Evolutionary conservation across 1,284 basidiomycete genomes (phyloP).

Genomic region (Polyporus tsugae): DNA sequence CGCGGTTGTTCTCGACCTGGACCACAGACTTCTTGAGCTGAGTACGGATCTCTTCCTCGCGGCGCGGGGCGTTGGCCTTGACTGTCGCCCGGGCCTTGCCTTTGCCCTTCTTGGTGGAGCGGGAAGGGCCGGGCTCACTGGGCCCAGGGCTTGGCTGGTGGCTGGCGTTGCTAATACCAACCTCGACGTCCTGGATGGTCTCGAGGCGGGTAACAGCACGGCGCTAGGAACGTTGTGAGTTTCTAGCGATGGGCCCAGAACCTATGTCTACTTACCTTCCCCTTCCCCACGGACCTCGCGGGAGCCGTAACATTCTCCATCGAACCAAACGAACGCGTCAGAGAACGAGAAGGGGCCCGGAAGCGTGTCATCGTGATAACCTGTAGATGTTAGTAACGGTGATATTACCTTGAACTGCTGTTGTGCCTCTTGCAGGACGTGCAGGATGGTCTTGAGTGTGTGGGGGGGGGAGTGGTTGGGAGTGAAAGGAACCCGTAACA

Average conservation of each 20-base stretch:
- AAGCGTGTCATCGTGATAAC: constrained; percentile 27
- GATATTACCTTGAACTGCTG: constrained; percentile 10
- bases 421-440: constrained; percentile 26
- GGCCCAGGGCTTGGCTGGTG: constrained; percentile 1
- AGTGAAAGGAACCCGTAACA: neutral
- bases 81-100: constrained; percentile 22
- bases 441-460: constrained; percentile 11
- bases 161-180: constrained; percentile 1
- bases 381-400: constrained; percentile 10
- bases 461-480: constrained; percentile 11
- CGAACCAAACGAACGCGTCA: constrained; percentile 16
- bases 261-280: neutral
- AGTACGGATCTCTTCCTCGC: constrained; percentile 29
- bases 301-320: constrained; percentile 9
- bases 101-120: constrained; percentile 30
- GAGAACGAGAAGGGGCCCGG: constrained; percentile 29
- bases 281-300: neutral
- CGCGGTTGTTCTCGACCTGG: constrained; percentile 17
- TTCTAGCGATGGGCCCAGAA: neutral
- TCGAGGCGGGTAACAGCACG: neutral
- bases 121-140: neutral
- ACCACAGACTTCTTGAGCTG: constrained; percentile 30
- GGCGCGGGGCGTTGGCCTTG: constrained; percentile 11
- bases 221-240: neutral
- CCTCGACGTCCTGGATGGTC: neutral